These are phyloP conservation scores for Epichloe gansuensis DNA, from an alignment of 2,329 filamentous ascomycete genomes.

Conservation along the genomic window DNA sequence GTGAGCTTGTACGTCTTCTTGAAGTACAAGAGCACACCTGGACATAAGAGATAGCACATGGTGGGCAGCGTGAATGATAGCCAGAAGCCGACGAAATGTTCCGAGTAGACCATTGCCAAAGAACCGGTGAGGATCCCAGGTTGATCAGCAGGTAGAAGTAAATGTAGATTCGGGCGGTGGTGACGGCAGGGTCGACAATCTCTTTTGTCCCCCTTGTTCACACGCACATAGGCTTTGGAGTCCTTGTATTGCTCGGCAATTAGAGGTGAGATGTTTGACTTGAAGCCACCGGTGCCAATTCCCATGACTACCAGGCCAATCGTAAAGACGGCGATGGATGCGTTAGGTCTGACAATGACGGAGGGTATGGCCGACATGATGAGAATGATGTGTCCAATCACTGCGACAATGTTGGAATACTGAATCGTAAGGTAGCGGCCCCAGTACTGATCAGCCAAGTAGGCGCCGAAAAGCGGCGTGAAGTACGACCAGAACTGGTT, in stretches of 20 bases:
- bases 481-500: conserved; percentile 49
- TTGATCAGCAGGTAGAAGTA: conserved; percentile 67
- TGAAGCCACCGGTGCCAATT: conserved; percentile 63
- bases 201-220: conserved; percentile 44
- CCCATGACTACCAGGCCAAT: conserved; percentile 42
- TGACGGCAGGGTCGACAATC: conserved; percentile 52
- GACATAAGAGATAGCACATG: conserved; percentile 46
- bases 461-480: conserved; percentile 44
- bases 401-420: conserved; percentile 46
- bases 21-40: not conserved
- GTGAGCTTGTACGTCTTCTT: not conserved
- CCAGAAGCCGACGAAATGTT: conserved; percentile 67
- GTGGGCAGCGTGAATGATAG: conserved; percentile 58
- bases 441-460: conserved; percentile 42
- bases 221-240: conserved; percentile 29
- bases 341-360: conserved; percentile 42
- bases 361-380: conserved; percentile 52
- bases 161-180: conserved; percentile 50
- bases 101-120: conserved; percentile 57
- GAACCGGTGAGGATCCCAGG: conserved; percentile 53
- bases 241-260: conserved; percentile 46
- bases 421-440: conserved; percentile 60
- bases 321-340: conserved; percentile 49
- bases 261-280: conserved; percentile 57
- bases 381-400: conserved; percentile 55